Base-by-base conservation (phyloP, 306 rosid species). In the Vicia sativa region DNA sequence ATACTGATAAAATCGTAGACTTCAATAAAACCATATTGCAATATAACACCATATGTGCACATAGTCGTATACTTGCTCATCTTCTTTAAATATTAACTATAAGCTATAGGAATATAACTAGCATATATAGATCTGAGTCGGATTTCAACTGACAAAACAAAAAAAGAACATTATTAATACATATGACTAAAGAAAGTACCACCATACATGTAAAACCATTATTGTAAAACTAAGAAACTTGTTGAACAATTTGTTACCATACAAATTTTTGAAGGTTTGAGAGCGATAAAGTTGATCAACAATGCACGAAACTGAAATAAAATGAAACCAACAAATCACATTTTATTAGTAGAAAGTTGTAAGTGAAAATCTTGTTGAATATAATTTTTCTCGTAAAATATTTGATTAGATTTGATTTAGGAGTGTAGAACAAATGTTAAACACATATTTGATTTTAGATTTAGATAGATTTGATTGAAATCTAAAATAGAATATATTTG, bases 231-330 rank as follows among this genome's bases (percentile, higher is more conserved):
- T 35, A 67, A 66, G 61, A 6, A 79, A 92, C 98, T 96, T 92
- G 98, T 63, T 43, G 65, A 84, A 81, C 26, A 80, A 92, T 77
- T 69, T 89, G 96, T 72, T 86, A 87, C 69, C 98, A 75, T 66
- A 92, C 98, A 78, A 80, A 73, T 31, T 84, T 81, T 77, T 92
- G 96, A 72, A 85, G 85, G 12, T 80, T 90, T 9, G 89, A 68
- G 98, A 87, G 28, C 98, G 95, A 66, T 92, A 89, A 11, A 92
- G 89, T 60, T 92, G 98, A 79, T 92, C 98, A 96, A 92, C 76
- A 92, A 76, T 56, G 98, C 83, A 48, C 96, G 96, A 78, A 92
- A 92, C 98, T 92, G 89, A 35, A 61, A 79, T 59, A 79, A 76
- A 31, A 70, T 38, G 41, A 58, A 70, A 65, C 59, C n/a, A 73